A percentile compares a stretch with the other conserved stretches of the same genome.
Conservation (phyloP, 495 filamentous ascomycete genomes). For the Gamarada debralockiae region DNA sequence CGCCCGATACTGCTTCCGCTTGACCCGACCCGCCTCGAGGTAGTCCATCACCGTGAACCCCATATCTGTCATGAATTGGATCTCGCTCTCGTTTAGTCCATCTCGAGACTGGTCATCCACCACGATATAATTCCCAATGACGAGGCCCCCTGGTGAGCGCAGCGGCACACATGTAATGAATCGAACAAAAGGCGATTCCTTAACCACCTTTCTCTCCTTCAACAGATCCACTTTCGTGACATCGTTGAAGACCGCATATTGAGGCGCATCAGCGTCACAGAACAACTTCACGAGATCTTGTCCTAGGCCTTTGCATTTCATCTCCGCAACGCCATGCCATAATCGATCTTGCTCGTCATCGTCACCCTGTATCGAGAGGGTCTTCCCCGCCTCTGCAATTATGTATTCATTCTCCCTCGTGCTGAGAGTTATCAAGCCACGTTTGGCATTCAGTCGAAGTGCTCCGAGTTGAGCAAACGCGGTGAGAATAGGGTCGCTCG, state of each 20-base stretch:
- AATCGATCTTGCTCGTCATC: conserved; percentile 20
- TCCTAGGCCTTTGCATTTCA: conserved; percentile 23
- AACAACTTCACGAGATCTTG: conserved; percentile 17
- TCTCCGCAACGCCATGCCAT: conserved; percentile 22
- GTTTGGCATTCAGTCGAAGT: conserved; percentile 32
- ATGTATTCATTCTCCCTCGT: conserved; percentile 34
- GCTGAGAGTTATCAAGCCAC: conserved; percentile 38
- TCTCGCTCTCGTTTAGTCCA: conserved; percentile 27
- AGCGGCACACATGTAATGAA: conserved; percentile 34
- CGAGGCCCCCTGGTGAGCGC: conserved; percentile 21
- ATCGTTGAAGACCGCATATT: conserved; percentile 30
- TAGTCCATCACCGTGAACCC: conserved; percentile 40
- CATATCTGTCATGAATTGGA: conserved; percentile 36
- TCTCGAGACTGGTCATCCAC: conserved; percentile 29
- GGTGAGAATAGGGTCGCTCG: conserved; percentile 35
- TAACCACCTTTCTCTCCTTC: conserved; percentile 27
- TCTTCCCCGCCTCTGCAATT: conserved; percentile 32
- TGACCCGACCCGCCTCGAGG: conserved; percentile 33
- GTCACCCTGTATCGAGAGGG: conserved; percentile 23
- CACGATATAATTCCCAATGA: conserved; percentile 34
- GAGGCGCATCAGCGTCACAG: conserved; percentile 19
- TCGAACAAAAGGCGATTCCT: conserved; percentile 21
- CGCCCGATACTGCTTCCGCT: conserved; percentile 30
- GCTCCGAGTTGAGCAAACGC: conserved; percentile 41
- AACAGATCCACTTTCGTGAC: conserved; percentile 33